A percentile compares a stretch with the other conserved stretches of the same genome.
phyloP scores from a whole-genome alignment of 768 basidiomycete species.

The Hemileccinum rubropunctum region DNA sequence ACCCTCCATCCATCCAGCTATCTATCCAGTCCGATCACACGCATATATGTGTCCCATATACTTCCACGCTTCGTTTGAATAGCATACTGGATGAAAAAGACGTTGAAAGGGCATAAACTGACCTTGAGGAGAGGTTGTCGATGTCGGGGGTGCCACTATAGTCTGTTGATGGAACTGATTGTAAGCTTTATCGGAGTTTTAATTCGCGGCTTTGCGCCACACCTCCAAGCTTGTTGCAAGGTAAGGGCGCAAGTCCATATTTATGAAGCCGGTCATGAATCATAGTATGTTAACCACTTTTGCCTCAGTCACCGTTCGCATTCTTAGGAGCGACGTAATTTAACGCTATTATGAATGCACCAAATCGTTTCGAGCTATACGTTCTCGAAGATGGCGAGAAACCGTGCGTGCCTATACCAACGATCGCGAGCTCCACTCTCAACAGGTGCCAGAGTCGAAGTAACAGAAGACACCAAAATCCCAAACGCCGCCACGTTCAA shows the following conservation, averaged over 20 bases:
- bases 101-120: conserved; percentile 47
- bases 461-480: conserved; percentile 95
- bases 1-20: conserved; percentile 49
- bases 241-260: too few relatives aligned
- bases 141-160: conserved; percentile 34
- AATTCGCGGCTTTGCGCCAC: conserved; percentile 18
- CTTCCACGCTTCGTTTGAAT: conserved; percentile 7
- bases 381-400: conserved; percentile 93
- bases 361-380: conserved; percentile 87
- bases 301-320: background rate
- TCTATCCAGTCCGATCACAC: conserved; percentile 31
- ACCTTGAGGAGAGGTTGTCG: conserved; percentile 63
- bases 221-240: too few relatives aligned
- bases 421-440: background rate
- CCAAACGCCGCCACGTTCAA: conserved; percentile 96
- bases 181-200: conserved; percentile 24
- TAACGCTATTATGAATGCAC: conserved; percentile 73
- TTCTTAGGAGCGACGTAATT: too few relatives aligned
- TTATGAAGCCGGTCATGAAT: too few relatives aligned
- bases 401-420: conserved; percentile 59
- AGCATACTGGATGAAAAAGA: conserved; percentile 14
- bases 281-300: conserved; percentile 14
- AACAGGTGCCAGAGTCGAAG: conserved; percentile 66
- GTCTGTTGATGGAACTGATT: conserved; percentile 2
- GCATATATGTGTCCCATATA: conserved; percentile 17